Base-by-base conservation (phyloP, 1,139 yeast species). In the Tardiomyces digboiensis region DNA sequence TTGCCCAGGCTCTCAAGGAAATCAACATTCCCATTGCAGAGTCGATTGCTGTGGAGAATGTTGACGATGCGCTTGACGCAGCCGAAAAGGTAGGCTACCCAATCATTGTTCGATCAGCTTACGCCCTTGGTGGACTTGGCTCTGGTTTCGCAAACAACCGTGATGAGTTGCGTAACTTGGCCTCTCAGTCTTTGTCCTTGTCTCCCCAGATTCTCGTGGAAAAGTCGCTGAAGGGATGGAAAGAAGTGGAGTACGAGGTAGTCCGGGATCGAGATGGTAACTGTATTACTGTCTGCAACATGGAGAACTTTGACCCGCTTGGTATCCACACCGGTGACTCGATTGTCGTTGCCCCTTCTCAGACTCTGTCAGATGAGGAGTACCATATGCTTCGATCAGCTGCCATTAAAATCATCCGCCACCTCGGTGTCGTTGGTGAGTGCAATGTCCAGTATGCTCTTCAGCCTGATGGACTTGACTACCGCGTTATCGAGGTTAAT, bases 271-370 rank as follows among this genome's bases (percentile, higher is more conserved):
- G 95, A 42, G 82, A 79, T 56, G 97, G 87, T 67, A 91, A 91
- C 78, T 91, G 98, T 79, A 88, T 91, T 61, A 91, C 98, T 44
- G 98, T 91, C 51, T 91, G 98, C 78, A 91, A 91, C 72, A 91
- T 91, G 98, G 98, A 91, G 71, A 91, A 91, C 73, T 91, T 91
- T 59, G 98, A 91, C 71, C 98, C 98, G 43, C 78, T 91, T 60
- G 98, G 98, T 66, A 89, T 91, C 60, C 98, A 91, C 67, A 91
- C 98, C 52, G 98, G 98, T 75, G 98, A 91, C 67, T 91, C 98
- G 45, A 91, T 91, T 62, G 98, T 91, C 46, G 96, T 91, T 60
- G 98, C 98, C 47, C 98, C 98, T 46, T 89, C 97, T 38, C 98
- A 91, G 72, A 91, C 98, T 38, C 74, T 91, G 56, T 84, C 96